Percentiles rank a stretch among this genome's conserved stretches.
phyloP scores from a whole-genome alignment of 2,329 filamentous ascomycete species.

The Beauveria bassiana region DNA sequence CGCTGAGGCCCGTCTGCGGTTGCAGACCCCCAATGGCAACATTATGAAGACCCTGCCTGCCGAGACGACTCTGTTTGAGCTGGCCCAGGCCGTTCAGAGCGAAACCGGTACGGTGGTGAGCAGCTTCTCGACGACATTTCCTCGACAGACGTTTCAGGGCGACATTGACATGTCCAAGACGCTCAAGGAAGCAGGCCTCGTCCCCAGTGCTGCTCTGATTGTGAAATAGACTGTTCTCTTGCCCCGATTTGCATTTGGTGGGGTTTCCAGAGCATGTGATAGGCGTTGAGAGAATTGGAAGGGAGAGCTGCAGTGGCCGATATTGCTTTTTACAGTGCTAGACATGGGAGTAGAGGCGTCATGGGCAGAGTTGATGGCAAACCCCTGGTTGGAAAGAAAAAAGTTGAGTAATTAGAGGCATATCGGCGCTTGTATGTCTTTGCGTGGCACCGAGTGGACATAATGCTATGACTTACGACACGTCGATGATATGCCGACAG shows the following conservation, averaged over 20 bases:
- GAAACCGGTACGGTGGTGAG: slow-evolving; percentile 64
- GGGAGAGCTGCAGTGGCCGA: neutral
- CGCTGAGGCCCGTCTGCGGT: slow-evolving; percentile 70
- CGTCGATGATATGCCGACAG: too few species aligned
- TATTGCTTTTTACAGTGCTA: neutral
- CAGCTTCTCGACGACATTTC: slow-evolving; percentile 81
- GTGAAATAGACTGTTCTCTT: slow-evolving; percentile 41
- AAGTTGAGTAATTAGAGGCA: too few species aligned
- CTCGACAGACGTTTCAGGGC: slow-evolving; percentile 68
- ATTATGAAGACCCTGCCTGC: slow-evolving; percentile 82
- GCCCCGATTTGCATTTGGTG: neutral
- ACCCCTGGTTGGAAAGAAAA: too few species aligned
- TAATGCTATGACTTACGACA: too few species aligned
- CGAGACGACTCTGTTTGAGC: slow-evolving; percentile 87
- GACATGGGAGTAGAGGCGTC: neutral
- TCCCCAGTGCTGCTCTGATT: slow-evolving; percentile 85
- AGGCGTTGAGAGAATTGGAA: slow-evolving; percentile 2
- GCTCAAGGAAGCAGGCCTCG: slow-evolving; percentile 82
- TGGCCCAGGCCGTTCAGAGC: slow-evolving; percentile 65
- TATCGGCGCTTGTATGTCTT: too few species aligned
- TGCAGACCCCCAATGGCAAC: slow-evolving; percentile 68
- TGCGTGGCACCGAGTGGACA: too few species aligned
- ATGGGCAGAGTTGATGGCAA: neutral
- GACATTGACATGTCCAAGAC: slow-evolving; percentile 76
- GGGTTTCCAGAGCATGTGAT: neutral